Percentiles rank a stretch among this genome's conserved stretches.
phyloP scores from a whole-genome alignment of 257 asterid species.

The Solanum appendiculatum region DNA sequence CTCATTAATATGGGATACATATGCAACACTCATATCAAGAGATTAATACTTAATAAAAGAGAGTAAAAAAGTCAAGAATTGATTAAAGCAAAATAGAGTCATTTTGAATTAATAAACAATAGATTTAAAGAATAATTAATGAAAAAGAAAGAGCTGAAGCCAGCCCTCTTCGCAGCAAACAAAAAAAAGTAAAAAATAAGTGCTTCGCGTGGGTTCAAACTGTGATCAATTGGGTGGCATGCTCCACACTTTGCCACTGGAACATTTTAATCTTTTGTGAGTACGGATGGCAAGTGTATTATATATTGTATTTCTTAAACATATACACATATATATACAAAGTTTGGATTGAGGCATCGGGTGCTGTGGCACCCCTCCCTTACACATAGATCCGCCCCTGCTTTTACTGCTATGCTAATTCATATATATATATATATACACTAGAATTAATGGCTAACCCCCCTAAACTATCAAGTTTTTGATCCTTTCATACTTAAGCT shows the following conservation, averaged over 20 bases:
- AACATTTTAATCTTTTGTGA: not conserved
- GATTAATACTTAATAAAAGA: not conserved
- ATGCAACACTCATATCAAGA: not conserved
- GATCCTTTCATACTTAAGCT: not conserved
- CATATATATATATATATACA: not conserved
- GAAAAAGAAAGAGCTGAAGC: not conserved
- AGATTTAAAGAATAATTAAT: not conserved
- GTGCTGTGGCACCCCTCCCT: not conserved
- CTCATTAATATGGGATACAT: not conserved
- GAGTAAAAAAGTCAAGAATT: too few relatives aligned
- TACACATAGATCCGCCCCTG: not conserved
- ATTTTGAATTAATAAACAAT: too few relatives aligned
- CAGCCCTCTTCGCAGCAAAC: not conserved
- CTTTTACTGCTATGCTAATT: not conserved
- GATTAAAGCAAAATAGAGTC: not conserved
- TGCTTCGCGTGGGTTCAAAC: not conserved
- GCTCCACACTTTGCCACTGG: not conserved
- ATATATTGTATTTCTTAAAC: not conserved
- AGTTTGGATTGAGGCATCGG: not conserved
- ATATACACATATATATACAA: not conserved
- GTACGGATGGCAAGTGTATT: not conserved
- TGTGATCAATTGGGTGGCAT: not conserved
- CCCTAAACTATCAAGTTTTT: not conserved
- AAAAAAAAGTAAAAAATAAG: not conserved
- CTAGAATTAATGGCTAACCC: not conserved